Base-by-base conservation (phyloP, 352 stramenopile genomes). In the Pythium aphanidermatum region DNA sequence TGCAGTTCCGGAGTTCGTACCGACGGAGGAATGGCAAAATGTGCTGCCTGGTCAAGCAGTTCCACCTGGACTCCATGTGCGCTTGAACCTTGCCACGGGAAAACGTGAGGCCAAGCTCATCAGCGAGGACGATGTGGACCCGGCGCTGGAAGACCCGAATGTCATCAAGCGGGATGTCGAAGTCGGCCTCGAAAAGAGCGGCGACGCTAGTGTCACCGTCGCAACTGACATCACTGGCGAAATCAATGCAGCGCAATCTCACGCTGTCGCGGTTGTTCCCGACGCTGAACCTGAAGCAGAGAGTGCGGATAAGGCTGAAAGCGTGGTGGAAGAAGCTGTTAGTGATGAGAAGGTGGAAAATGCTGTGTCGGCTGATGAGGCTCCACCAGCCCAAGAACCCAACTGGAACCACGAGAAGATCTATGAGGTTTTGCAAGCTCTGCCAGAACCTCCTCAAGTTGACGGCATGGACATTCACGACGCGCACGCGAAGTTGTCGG, bases 391-490 rank as follows among this genome's bases (percentile, higher is more conserved):
- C n/a, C 37, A 55, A 19, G 74, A 90, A 26, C 75, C 74, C 2
- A 68, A 85, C 40, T 87, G 77, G 72, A 91, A 91, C 52, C 72
- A 87, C 30, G 81, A 93, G n/a, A 91, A 90, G 51, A 89, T 93
- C 25, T 90, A 83, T 40, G 80, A 93, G 34, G 69, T 83, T 38
- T 54, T 93, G 6, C 63, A 87, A 39, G 70, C 70, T n/a, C 59
- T 93, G 25, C 81, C 81, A 3, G 71, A 90, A 36, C 81, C 81
- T 1, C 81, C 81, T 1, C 64, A 69, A 40, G 56, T 93, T 16
- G 70, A 86, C 29, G 78, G 75, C 8, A 82, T 93, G 74, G 65
- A 90, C 32, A 83, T 93, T 29, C 60, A 90, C 40, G 66, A 87
- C 24, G 81, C 81, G 4, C 64, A 81, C 27, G 63, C 68, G 1